Conservation (phyloP, 768 basidiomycete genomes). For the Lanmaoa rubissima region DNA sequence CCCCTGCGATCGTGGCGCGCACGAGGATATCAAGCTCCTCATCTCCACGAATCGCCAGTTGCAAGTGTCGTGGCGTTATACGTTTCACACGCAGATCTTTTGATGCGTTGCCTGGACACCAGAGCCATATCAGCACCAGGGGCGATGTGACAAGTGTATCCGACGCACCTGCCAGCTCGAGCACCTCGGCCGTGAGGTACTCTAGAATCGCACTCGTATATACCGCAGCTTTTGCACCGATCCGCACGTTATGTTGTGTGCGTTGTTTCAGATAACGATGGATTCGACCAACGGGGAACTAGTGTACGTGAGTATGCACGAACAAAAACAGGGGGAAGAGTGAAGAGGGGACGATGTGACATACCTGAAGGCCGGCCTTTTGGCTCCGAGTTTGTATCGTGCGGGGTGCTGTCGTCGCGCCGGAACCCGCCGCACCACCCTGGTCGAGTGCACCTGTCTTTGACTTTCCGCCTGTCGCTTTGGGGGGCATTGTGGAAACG, state of each 20-base stretch:
- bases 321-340: background rate
- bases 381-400: conserved; percentile 69
- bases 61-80: conserved; percentile 93
- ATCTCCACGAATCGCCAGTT: conserved; percentile 94
- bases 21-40: conserved; percentile 97
- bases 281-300: conserved; percentile 98
- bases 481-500: conserved; percentile 44
- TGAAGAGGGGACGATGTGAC: conserved; percentile 9
- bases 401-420: conserved; percentile 32
- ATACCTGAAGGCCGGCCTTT: conserved; percentile 85
- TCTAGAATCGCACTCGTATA: conserved; percentile 96
- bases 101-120: conserved; percentile 79
- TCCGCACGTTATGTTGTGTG: conserved; percentile 91
- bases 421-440: conserved; percentile 23
- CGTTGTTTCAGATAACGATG: conserved; percentile 92
- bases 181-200: conserved; percentile 93
- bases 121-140: background rate
- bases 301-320: background rate
- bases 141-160: background rate
- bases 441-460: conserved; percentile 42
- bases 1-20: conserved; percentile 89
- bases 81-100: conserved; percentile 97
- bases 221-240: conserved; percentile 97
- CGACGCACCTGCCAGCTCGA: conserved; percentile 86
- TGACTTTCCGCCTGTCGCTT: conserved; percentile 62